A percentile compares a stretch with the other conserved stretches of the same genome.
These are phyloP conservation scores for Phyllostachys edulis DNA, from an alignment of 176 grass and related monocot genomes.

Conservation along the genomic window DNA sequence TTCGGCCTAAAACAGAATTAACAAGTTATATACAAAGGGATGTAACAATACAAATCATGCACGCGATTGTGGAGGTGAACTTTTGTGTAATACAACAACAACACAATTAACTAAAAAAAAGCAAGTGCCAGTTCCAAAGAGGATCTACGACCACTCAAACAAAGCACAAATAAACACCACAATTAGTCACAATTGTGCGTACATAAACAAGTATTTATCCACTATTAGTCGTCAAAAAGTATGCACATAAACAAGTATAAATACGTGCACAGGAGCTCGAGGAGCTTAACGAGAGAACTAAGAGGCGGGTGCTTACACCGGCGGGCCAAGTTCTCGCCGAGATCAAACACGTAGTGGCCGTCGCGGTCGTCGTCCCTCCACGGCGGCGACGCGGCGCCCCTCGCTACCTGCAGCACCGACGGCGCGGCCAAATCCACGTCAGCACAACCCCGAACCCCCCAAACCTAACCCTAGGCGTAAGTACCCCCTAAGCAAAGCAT, in stretches of 20 bases:
- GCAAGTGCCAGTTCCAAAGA: not conserved
- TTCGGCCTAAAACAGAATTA: conserved; percentile 9
- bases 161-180: not conserved
- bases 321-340: conserved; percentile 91
- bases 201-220: not conserved
- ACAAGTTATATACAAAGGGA: not conserved
- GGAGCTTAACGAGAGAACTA: conserved; percentile 12
- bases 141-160: not conserved
- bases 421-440: conserved; percentile 20
- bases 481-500: not conserved
- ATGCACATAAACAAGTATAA: not conserved
- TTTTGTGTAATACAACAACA: not conserved
- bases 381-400: conserved; percentile 64
- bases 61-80: not conserved
- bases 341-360: conserved; percentile 88
- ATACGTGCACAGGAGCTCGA: conserved; percentile 1
- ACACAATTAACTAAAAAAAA: not conserved
- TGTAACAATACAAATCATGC: not conserved
- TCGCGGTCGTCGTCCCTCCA: conserved; percentile 83
- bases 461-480: conserved; percentile 31
- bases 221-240: not conserved
- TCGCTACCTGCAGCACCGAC: conserved; percentile 48
- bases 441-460: not conserved
- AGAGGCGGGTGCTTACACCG: conserved; percentile 57
- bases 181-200: not conserved